Percentiles rank a stretch among this genome's conserved stretches.
Evolutionary conservation across 2,329 filamentous ascomycete genomes (phyloP).

Genomic region (Dendryphion nanum): DNA sequence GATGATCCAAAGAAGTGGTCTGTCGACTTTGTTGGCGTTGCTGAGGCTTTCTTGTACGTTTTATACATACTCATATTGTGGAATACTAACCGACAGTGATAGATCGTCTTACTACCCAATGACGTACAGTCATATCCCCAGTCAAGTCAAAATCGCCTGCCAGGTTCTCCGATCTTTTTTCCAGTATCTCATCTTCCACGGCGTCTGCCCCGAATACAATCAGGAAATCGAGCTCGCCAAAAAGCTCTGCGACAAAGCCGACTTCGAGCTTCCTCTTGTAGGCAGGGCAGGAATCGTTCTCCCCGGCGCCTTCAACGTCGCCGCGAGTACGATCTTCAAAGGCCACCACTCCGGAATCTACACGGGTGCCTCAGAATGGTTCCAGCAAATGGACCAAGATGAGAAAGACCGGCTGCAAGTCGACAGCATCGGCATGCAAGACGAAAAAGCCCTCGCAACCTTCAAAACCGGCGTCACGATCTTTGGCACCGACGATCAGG

Average conservation of each 20-base stretch:
- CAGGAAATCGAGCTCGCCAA: conserved; percentile 66
- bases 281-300: conserved; percentile 53
- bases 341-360: conserved; percentile 49
- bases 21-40: conserved; percentile 78
- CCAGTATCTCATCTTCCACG: conserved; percentile 79
- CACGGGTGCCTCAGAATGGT: conserved; percentile 45
- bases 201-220: conserved; percentile 79
- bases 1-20: conserved; percentile 60
- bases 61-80: not conserved
- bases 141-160: conserved; percentile 58
- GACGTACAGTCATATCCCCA: conserved; percentile 52
- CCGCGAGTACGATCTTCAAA: conserved; percentile 67
- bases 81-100: conserved; percentile 28
- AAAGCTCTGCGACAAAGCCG: conserved; percentile 64
- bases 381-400: conserved; percentile 17
- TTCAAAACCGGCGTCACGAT: conserved; percentile 52
- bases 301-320: conserved; percentile 79
- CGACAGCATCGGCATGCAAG: conserved; percentile 40
- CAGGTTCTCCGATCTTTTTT: conserved; percentile 80
- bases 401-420: conserved; percentile 13
- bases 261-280: conserved; percentile 64
- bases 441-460: conserved; percentile 49
- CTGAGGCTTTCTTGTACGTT: conserved; percentile 73
- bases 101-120: conserved; percentile 56
- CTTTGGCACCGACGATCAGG: conserved; percentile 44